phyloP scores from a whole-genome alignment of 805 yeast species.

The Metschnikowia kofuensis region DNA sequence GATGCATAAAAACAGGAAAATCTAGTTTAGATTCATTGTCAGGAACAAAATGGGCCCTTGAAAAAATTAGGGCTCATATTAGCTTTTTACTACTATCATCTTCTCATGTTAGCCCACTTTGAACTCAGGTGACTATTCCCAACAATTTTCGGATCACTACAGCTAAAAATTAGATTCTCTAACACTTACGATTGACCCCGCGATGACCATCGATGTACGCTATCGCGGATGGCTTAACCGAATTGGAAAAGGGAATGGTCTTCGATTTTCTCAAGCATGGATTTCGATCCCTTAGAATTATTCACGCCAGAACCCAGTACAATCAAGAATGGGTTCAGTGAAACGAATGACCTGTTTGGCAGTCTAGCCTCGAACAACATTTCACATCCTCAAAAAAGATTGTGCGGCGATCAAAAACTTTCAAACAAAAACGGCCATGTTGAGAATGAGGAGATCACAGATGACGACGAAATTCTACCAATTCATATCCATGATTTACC shows the following conservation, averaged over 20 bases:
- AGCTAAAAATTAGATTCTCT: too few species aligned
- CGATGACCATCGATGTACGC: too few species aligned
- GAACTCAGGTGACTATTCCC: too few species aligned
- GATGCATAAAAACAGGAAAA: too few species aligned
- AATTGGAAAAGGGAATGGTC: background rate
- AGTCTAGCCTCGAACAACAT: background rate
- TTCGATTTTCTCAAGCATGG: constrained; percentile 22
- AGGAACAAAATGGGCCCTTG: too few species aligned
- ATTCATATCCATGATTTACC: constrained; percentile 64
- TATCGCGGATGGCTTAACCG: background rate
- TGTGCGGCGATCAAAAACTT: background rate
- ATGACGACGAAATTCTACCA: constrained; percentile 26
- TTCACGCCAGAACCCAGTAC: constrained; percentile 28
- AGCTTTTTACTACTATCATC: too few species aligned
- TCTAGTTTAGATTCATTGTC: too few species aligned
- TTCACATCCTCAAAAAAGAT: background rate
- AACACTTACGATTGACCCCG: too few species aligned
- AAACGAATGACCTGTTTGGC: background rate
- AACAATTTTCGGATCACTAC: too few species aligned
- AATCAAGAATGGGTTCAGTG: background rate
- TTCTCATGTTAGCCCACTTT: too few species aligned
- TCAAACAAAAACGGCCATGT: background rate
- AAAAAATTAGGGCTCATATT: too few species aligned
- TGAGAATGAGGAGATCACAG: background rate
- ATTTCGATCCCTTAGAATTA: constrained; percentile 41